Evolutionary conservation across 2,329 filamentous ascomycete species (phyloP).

Genomic region (Penicillium sp.): DNA sequence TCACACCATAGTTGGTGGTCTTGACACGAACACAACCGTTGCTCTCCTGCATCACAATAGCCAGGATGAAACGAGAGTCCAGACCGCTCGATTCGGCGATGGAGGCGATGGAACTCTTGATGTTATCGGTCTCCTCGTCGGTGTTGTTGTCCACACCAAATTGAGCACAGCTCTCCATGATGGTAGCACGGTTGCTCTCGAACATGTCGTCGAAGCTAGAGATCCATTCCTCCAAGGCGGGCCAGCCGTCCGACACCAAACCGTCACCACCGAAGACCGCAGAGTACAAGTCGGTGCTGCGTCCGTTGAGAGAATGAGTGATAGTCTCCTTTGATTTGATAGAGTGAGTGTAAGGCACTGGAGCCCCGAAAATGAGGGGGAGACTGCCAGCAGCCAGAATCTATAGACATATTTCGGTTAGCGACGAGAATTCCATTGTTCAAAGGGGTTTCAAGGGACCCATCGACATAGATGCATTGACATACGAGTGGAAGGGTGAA

Average conservation of each 20-base stretch:
- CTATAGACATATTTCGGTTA: constrained; percentile 1
- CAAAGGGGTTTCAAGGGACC: background rate
- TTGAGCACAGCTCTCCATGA: constrained; percentile 16
- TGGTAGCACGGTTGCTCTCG: constrained; percentile 12
- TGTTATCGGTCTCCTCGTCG: constrained; percentile 28
- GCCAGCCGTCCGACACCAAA: constrained; percentile 25
- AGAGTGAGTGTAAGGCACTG: constrained; percentile 23
- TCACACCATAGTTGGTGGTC: constrained; percentile 42
- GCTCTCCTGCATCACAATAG: constrained; percentile 48
- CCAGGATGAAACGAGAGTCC: constrained; percentile 45
- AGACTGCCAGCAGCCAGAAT: constrained; percentile 34
- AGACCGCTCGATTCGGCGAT: constrained; percentile 31
- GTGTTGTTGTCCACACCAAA: constrained; percentile 25
- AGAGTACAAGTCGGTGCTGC: constrained; percentile 14
- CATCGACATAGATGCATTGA: background rate
- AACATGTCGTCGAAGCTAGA: constrained; percentile 23
- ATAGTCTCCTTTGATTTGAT: constrained; percentile 15
- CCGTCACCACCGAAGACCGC: constrained; percentile 22
- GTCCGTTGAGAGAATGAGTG: constrained; percentile 18
- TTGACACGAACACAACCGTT: constrained; percentile 45
- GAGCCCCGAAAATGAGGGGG: constrained; percentile 28
- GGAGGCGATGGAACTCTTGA: constrained; percentile 35
- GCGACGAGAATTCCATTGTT: background rate
- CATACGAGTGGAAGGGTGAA: constrained; percentile 17
- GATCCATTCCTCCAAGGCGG: constrained; percentile 20